Evolutionary conservation across 495 filamentous ascomycete species (phyloP), one percentile per base, ranked within the genome.

Genomic region (Annulohypoxylon maeteangense): DNA sequence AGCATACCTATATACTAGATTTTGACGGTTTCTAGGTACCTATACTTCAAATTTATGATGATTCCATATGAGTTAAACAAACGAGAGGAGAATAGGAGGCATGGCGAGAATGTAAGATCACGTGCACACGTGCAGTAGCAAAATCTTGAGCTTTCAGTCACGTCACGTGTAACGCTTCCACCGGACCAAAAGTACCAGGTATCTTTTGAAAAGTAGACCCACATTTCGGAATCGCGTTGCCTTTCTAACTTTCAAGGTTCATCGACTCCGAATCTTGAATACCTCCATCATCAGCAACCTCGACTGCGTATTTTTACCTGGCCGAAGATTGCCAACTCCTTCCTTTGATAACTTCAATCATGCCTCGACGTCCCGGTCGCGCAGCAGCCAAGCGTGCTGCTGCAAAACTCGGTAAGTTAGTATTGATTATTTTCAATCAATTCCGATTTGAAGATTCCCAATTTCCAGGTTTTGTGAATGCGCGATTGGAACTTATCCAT

Each of bases 311-410:
- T 34, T 25, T 1, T 36, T 34, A 6, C 42, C n/a, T 0, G 18
- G 2, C 34, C 5, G 2, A 25, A 7, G n/a, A n/a, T 6, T 27
- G 18, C 2, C 32, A 67, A 29, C 36, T 7, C 16, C 8, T 27
- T 27, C 47, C 18, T 20, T 27, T 47, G 38, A 36, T 20, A 16
- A 8, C n/a, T 40, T 18, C 18, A 31, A 71, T 32, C 1, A 79
- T 79, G 77, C 72, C 76, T 59, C 77, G 78, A 27, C 76, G 82
- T 62, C 81, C 81, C 8, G 80, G 81, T 58, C 79, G 82, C 70
- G 82, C 82, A 10, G 82, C 82, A 31, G 82, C 82, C 7, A 78
- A 80, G 66, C 76, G 79, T 42, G 82, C 82, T 29, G 82, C 82
- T n/a, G 81, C 82, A 25, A 82, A 78, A 51, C 75, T 84, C 60